Conservation (phyloP, 2,329 filamentous ascomycete species). For the Exserohilum turcica region DNA sequence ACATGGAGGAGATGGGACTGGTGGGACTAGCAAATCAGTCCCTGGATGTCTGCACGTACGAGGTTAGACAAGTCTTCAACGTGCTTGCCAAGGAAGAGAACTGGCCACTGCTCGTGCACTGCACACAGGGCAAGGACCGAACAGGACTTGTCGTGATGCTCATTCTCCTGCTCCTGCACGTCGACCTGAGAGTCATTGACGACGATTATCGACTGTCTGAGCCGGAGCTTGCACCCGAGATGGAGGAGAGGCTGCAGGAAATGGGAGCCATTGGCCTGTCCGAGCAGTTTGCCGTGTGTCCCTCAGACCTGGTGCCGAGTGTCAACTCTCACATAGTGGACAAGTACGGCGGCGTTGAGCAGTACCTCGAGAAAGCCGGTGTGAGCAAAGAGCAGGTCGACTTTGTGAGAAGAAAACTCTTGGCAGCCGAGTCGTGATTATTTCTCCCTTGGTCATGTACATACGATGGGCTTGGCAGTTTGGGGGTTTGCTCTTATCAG, state of each 20-base stretch:
- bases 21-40: conserved; percentile 72
- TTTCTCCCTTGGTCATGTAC: background rate
- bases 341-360: conserved; percentile 68
- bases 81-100: conserved; percentile 55
- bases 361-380: conserved; percentile 69
- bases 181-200: conserved; percentile 65
- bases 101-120: conserved; percentile 76
- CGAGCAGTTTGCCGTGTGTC: conserved; percentile 69
- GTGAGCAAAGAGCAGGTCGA: conserved; percentile 46
- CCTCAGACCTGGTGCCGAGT: conserved; percentile 65
- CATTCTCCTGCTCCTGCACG: conserved; percentile 65
- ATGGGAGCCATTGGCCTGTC: conserved; percentile 72
- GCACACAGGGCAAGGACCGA: conserved; percentile 87
- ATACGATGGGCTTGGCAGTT: conserved; percentile 3
- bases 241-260: conserved; percentile 68
- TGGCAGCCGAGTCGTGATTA: conserved; percentile 22
- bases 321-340: conserved; percentile 63
- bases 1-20: conserved; percentile 75
- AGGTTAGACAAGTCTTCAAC: conserved; percentile 62
- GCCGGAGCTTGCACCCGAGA: conserved; percentile 64
- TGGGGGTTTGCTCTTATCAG: conserved; percentile 4
- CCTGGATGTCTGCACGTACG: conserved; percentile 67
- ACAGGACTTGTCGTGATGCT: conserved; percentile 75
- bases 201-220: conserved; percentile 74
- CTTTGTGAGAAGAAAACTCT: conserved; percentile 42